Evolutionary conservation across 306 rosid genomes (phyloP).

Genomic region (Cucurbita maxima): DNA sequence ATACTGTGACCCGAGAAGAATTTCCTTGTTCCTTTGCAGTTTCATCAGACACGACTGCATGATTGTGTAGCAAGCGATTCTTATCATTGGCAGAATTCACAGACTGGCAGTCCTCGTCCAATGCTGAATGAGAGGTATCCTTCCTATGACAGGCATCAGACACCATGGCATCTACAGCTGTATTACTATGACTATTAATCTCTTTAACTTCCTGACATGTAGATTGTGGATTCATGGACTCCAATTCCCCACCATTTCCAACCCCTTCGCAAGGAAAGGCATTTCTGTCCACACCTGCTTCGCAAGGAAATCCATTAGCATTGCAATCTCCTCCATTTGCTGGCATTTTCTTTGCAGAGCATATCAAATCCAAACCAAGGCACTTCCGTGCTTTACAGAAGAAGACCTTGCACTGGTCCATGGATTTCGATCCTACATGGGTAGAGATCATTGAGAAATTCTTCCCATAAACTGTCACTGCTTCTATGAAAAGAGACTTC

Average conservation of each 20-base stretch:
- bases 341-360: constrained; percentile 26
- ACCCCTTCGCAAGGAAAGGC: constrained; percentile 37
- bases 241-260: constrained; percentile 30
- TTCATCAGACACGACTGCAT: constrained; percentile 7
- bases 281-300: constrained; percentile 47
- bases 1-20: constrained; percentile 10
- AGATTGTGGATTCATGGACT: constrained; percentile 23
- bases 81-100: constrained; percentile 15
- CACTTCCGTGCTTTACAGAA: constrained; percentile 86
- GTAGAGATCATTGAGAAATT: constrained; percentile 57
- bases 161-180: constrained; percentile 10
- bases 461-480: constrained; percentile 65
- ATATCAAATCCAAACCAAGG: constrained; percentile 61
- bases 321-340: not conserved
- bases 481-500: constrained; percentile 65
- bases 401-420: constrained; percentile 78
- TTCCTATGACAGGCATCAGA: constrained; percentile 23
- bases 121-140: constrained; percentile 18
- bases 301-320: constrained; percentile 27
- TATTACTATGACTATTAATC: not conserved
- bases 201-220: constrained; percentile 13
- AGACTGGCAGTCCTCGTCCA: constrained; percentile 19
- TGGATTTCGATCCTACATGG: constrained; percentile 53
- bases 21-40: constrained; percentile 17
- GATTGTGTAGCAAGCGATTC: constrained; percentile 11